Percentiles rank a stretch among this genome's conserved stretches.
phyloP scores from a whole-genome alignment of 148 eudicot genomes.

The Persicaria tinctoria region DNA sequence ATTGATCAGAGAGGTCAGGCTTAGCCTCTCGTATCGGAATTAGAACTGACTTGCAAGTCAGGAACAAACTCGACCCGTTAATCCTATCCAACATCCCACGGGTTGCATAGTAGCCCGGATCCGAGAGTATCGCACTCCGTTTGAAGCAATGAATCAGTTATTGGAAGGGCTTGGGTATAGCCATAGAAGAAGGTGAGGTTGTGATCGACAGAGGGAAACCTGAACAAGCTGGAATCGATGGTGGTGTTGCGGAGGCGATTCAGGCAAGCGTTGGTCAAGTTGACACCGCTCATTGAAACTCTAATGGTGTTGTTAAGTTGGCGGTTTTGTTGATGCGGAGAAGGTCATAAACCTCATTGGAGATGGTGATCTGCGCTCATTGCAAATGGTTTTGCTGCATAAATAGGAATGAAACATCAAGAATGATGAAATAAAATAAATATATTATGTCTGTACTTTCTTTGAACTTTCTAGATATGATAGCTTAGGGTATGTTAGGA shows the following conservation, averaged over 20 bases:
- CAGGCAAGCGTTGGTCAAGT: slow-evolving; percentile 26
- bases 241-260: slow-evolving; percentile 10
- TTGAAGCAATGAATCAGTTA: not conserved
- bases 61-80: not conserved
- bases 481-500: no score
- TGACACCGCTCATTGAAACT: slow-evolving; percentile 32
- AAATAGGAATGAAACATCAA: no score
- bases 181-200: slow-evolving; percentile 32
- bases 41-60: slow-evolving; percentile 12
- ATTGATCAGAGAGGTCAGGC: not conserved
- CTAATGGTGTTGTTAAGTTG: slow-evolving; percentile 13
- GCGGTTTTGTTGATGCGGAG: slow-evolving; percentile 9
- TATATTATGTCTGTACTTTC: no score
- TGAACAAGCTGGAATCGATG: slow-evolving; percentile 25
- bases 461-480: no score
- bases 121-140: not conserved
- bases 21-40: not conserved
- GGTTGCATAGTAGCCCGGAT: not conserved
- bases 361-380: slow-evolving; percentile 17
- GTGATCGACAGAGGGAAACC: slow-evolving; percentile 11
- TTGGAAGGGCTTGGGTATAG: slow-evolving; percentile 16
- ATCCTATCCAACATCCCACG: not conserved
- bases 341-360: slow-evolving; percentile 24
- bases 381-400: no score
- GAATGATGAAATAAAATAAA: no score